These are phyloP conservation scores for Planoprotostelium fungivorum DNA, from an alignment of 78 protist genomes.

Conservation along the genomic window DNA sequence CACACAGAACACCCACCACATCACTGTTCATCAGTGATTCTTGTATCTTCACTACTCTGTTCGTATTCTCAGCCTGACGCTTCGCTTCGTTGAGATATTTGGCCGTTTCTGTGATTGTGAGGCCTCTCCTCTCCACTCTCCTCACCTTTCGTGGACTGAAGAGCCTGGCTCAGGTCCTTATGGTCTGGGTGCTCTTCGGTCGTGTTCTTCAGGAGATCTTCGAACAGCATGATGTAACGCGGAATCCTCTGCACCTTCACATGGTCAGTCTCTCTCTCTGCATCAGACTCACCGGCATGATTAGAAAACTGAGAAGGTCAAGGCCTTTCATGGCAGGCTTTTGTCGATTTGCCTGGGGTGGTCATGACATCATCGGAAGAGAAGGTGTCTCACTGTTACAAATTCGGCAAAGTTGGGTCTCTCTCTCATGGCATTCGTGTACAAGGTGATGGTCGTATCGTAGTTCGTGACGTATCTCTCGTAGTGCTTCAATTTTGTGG, in stretches of 20 bases:
- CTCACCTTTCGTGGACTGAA: neutral
- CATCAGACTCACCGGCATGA: neutral
- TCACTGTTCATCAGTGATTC: constrained; percentile 5
- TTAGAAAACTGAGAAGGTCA: neutral
- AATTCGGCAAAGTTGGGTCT: neutral
- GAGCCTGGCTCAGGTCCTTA: neutral
- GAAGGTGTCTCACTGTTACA: neutral
- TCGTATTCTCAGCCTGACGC: constrained; percentile 66
- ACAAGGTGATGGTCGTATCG: neutral
- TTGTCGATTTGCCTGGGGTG: neutral
- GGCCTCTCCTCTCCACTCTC: neutral
- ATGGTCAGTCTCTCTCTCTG: neutral
- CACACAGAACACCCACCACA: neutral
- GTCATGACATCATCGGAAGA: neutral
- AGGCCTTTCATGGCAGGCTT: neutral
- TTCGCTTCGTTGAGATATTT: constrained; percentile 65
- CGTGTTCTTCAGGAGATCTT: neutral
- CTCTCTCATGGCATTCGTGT: neutral
- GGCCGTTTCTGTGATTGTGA: constrained; percentile 13
- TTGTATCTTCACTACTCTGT: constrained; percentile 51
- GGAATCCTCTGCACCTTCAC: neutral
- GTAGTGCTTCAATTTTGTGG: neutral
- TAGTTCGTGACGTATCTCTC: neutral
- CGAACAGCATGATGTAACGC: neutral
- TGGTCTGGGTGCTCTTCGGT: neutral